Conservation (phyloP, 2,329 filamentous ascomycete species). For the Akanthomyces uredinophilus region DNA sequence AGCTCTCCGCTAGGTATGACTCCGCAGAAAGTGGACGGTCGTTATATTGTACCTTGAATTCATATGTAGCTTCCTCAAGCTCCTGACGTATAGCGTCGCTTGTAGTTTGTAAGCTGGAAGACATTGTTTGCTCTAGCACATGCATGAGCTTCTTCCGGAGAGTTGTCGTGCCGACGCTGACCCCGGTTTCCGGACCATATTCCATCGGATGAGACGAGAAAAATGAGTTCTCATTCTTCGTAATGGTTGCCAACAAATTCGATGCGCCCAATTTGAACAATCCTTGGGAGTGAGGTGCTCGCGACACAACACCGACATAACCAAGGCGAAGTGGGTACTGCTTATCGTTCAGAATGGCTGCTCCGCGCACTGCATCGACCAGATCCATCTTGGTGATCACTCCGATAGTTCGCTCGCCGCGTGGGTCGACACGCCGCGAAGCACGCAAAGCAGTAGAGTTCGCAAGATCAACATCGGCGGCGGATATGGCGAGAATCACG, state of each 20-base stretch:
- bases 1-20: constrained; percentile 89
- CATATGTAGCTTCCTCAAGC: constrained; percentile 92
- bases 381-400: constrained; percentile 99
- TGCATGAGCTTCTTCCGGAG: constrained; percentile 95
- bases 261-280: constrained; percentile 79
- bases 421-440: constrained; percentile 84
- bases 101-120: constrained; percentile 80
- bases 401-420: constrained; percentile 92
- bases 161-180: constrained; percentile 77
- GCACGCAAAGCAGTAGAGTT: constrained; percentile 91
- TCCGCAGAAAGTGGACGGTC: constrained; percentile 91
- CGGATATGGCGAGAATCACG: constrained; percentile 93
- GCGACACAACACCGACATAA: constrained; percentile 92
- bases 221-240: constrained; percentile 81
- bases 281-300: constrained; percentile 62
- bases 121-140: constrained; percentile 96
- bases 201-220: constrained; percentile 79
- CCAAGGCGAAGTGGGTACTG: constrained; percentile 94
- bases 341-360: constrained; percentile 73
- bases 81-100: constrained; percentile 91
- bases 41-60: constrained; percentile 99
- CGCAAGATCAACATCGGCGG: constrained; percentile 92
- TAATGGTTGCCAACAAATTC: constrained; percentile 75
- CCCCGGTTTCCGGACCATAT: constrained; percentile 67
- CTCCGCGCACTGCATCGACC: constrained; percentile 76